These are phyloP conservation scores for Ambrosia hybrid DNA, from an alignment of 140 eudicot species.

Conservation along the genomic window DNA sequence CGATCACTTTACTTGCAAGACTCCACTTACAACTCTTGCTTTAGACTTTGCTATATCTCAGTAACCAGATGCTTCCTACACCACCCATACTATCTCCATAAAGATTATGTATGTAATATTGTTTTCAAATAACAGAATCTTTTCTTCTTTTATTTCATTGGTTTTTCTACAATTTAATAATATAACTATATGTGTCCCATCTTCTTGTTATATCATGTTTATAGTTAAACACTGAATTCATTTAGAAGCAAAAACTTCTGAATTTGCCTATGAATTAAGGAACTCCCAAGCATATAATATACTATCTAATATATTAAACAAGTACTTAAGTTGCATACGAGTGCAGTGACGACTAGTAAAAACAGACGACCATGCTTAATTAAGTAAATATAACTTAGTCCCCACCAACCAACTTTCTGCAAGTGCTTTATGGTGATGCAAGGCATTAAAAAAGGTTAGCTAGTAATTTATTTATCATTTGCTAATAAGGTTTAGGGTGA, in stretches of 20 bases:
- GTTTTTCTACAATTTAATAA: neutral
- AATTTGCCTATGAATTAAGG: no score
- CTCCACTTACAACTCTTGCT: slow-evolving; percentile 18
- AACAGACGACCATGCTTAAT: slow-evolving; percentile 2
- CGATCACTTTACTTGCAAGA: slow-evolving; percentile 26
- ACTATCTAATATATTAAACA: no score
- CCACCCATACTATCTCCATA: slow-evolving; percentile 14
- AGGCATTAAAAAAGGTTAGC: neutral
- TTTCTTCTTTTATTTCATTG: neutral
- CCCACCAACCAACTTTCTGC: slow-evolving; percentile 25
- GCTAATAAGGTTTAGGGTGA: neutral
- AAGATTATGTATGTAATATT: neutral
- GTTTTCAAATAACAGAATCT: no score
- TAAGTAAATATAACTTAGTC: neutral
- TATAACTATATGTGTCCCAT: neutral
- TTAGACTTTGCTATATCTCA: slow-evolving; percentile 9
- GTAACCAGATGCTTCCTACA: slow-evolving; percentile 18
- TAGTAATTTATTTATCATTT: neutral
- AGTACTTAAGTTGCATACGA: slow-evolving; percentile 11
- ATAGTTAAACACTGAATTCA: neutral
- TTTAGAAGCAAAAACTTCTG: neutral
- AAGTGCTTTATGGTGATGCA: slow-evolving; percentile 29
- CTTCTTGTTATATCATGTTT: neutral
- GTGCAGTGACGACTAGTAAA: slow-evolving; percentile 24
- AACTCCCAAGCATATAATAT: no score